Conservation (phyloP, 2,329 filamentous ascomycete species). For the Colletotrichum musae region DNA sequence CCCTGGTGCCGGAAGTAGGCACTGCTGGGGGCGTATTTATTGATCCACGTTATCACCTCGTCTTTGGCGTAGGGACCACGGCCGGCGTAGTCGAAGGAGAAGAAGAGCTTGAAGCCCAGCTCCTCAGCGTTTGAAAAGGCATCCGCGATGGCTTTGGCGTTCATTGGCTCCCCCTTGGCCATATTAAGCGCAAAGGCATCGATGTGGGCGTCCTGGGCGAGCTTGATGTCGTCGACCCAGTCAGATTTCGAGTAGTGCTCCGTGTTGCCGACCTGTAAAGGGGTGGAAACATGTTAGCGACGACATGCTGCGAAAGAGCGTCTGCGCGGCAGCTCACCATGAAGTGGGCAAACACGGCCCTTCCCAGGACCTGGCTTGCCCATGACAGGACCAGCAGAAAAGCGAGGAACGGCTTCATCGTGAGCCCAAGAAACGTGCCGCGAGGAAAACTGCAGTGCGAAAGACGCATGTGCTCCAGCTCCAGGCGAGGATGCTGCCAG, state of each 20-base stretch:
- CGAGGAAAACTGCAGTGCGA: background rate
- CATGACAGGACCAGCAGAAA: conserved; percentile 1
- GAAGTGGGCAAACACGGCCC: conserved; percentile 16
- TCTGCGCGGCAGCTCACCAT: background rate
- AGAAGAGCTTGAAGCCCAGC: conserved; percentile 22
- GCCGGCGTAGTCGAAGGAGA: conserved; percentile 32
- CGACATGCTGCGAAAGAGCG: too few relatives aligned
- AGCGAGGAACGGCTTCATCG: background rate
- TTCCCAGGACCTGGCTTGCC: background rate
- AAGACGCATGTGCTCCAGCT: background rate
- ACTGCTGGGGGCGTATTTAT: conserved; percentile 13
- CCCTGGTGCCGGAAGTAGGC: conserved; percentile 44
- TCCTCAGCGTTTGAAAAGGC: conserved; percentile 18
- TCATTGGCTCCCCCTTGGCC: conserved; percentile 28
- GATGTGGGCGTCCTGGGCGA: conserved; percentile 32
- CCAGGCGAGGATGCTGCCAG: too few relatives aligned
- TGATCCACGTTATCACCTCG: conserved; percentile 12
- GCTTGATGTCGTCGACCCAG: conserved; percentile 12
- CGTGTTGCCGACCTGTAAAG: conserved; percentile 17
- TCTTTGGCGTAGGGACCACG: conserved; percentile 9
- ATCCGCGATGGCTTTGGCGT: conserved; percentile 32
- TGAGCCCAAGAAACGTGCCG: background rate
- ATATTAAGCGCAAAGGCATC: conserved; percentile 30
- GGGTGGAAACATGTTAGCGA: background rate
- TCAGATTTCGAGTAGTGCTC: conserved; percentile 14